Evolutionary conservation across 768 basidiomycete species (phyloP).

Genomic region (Rhizopogon vulgaris): DNA sequence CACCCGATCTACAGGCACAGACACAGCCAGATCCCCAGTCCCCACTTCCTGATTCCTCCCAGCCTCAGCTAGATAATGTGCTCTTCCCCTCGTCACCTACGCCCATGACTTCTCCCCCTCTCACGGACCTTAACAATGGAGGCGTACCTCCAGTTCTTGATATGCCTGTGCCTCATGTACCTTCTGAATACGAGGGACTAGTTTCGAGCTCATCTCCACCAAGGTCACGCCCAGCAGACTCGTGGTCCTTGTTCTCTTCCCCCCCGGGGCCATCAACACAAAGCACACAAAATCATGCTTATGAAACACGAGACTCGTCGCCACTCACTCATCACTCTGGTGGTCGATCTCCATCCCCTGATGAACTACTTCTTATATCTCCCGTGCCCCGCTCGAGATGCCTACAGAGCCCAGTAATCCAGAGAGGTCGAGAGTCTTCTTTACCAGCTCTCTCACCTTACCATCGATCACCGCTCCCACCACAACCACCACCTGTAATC

Average conservation of each 20-base stretch:
- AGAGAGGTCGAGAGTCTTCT: not conserved
- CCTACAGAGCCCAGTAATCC: not conserved
- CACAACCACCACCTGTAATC: slow-evolving; percentile 4
- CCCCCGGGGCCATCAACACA: slow-evolving; percentile 5
- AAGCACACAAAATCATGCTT: slow-evolving; percentile 7
- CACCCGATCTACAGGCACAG: not conserved
- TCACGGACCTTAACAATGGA: not conserved
- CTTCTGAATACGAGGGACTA: not conserved
- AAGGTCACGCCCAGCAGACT: slow-evolving; percentile 11
- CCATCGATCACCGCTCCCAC: not conserved
- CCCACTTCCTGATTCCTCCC: slow-evolving; percentile 8
- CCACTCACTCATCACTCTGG: slow-evolving; percentile 2
- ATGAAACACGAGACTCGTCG: slow-evolving; percentile 18
- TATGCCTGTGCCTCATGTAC: slow-evolving; percentile 1
- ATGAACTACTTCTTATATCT: slow-evolving; percentile 15
- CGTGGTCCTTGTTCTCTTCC: slow-evolving; percentile 10
- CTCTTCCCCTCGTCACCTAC: not conserved
- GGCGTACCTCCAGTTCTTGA: not conserved
- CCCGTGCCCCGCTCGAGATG: not conserved
- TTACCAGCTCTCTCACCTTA: not conserved
- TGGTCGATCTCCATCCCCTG: slow-evolving; percentile 14
- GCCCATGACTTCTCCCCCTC: not conserved
- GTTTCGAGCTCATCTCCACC: slow-evolving; percentile 7
- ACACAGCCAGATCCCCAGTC: not conserved
- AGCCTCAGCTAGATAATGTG: slow-evolving; percentile 14